Percentiles rank a stretch among this genome's conserved stretches.
Evolutionary conservation across 768 basidiomycete species (phyloP).

Genomic region (Exsudoporus frostii): DNA sequence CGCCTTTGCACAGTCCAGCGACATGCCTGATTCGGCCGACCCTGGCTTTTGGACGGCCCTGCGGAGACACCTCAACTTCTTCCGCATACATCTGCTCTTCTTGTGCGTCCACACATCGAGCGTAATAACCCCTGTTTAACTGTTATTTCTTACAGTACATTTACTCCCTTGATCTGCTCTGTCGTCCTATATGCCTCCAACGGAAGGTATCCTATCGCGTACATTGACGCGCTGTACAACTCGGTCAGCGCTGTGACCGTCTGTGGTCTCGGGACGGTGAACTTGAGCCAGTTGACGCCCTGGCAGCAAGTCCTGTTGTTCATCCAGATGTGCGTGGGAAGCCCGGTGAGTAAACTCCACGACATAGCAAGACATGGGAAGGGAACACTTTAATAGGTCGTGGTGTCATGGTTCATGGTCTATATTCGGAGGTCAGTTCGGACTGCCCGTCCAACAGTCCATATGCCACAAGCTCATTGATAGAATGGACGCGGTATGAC

Average conservation of each 20-base stretch:
- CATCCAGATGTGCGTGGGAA: slow-evolving; percentile 75
- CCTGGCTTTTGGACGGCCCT: slow-evolving; percentile 25
- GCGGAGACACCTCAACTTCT: slow-evolving; percentile 60
- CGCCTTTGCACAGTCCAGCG: no score
- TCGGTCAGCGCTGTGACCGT: slow-evolving; percentile 77
- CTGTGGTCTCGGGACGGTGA: slow-evolving; percentile 70
- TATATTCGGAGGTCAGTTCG: slow-evolving; percentile 60
- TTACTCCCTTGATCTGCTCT: slow-evolving; percentile 77
- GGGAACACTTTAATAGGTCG: slow-evolving; percentile 42
- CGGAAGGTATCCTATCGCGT: slow-evolving; percentile 64
- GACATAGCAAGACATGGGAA: no score
- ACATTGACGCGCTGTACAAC: slow-evolving; percentile 76
- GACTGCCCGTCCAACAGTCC: background rate
- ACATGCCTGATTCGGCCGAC: slow-evolving; percentile 7
- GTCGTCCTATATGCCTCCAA: slow-evolving; percentile 82
- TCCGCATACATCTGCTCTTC: slow-evolving; percentile 56
- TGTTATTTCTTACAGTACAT: slow-evolving; percentile 44
- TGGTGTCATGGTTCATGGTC: slow-evolving; percentile 83
- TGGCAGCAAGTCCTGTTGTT: slow-evolving; percentile 73
- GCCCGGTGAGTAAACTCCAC: slow-evolving; percentile 50
- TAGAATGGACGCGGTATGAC: background rate
- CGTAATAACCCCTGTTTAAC: slow-evolving; percentile 4
- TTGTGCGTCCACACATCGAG: slow-evolving; percentile 43
- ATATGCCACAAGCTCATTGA: background rate
- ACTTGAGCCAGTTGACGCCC: slow-evolving; percentile 62